phyloP scores from a whole-genome alignment of 2,329 filamentous ascomycete species.

The Verticillium longisporum region DNA sequence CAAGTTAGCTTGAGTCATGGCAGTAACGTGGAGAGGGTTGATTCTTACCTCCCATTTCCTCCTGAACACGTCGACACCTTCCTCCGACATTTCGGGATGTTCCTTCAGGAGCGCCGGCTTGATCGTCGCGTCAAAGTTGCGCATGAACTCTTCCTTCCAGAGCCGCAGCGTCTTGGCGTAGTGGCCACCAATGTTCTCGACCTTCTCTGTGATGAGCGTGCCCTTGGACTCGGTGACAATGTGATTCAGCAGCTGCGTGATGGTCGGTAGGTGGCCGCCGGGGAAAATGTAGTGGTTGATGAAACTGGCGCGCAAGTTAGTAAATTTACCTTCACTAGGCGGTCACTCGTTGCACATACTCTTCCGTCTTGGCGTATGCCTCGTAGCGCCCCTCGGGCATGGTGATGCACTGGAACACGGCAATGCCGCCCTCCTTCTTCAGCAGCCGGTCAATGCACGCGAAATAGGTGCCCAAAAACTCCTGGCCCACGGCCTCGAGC shows the following conservation, averaged over 20 bases:
- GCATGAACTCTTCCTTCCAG: conserved; percentile 61
- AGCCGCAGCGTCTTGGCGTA: conserved; percentile 63
- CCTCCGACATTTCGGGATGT: conserved; percentile 51
- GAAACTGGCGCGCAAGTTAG: conserved; percentile 36
- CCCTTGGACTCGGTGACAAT: conserved; percentile 55
- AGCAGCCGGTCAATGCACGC: conserved; percentile 54
- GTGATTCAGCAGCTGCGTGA: conserved; percentile 48
- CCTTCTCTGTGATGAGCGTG: conserved; percentile 56
- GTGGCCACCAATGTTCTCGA: conserved; percentile 69
- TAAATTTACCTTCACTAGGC: too few relatives aligned
- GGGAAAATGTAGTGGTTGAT: conserved; percentile 75
- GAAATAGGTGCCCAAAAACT: conserved; percentile 64
- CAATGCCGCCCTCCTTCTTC: conserved; percentile 59
- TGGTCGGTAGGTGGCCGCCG: conserved; percentile 61
- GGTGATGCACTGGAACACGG: conserved; percentile 70
- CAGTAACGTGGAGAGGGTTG: background rate
- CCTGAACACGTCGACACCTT: conserved; percentile 59
- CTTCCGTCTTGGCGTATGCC: conserved; percentile 58
- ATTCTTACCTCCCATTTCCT: conserved; percentile 60
- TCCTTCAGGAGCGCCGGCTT: conserved; percentile 51
- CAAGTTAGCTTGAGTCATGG: conserved; percentile 8
- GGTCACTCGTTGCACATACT: conserved; percentile 30
- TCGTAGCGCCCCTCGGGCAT: conserved; percentile 65
- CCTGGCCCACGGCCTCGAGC: conserved; percentile 66
- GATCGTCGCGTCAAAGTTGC: conserved; percentile 55